Conservation (phyloP, 2,329 filamentous ascomycete species). For the Fonsecaea pedrosoi region DNA sequence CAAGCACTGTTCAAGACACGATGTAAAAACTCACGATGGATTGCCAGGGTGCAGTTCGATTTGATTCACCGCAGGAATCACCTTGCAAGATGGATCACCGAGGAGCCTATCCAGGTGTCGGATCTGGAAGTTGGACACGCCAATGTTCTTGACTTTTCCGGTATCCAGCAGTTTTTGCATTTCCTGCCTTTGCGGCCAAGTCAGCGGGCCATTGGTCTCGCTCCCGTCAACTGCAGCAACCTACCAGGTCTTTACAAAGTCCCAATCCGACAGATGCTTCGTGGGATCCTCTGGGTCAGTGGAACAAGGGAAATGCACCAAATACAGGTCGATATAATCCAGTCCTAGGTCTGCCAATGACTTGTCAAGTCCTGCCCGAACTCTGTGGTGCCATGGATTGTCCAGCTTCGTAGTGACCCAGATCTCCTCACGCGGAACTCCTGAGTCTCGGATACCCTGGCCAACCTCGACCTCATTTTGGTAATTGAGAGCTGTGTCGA, state of each 20-base stretch:
- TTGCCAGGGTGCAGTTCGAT: conserved; percentile 42
- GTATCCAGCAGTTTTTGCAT: conserved; percentile 63
- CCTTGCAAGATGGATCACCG: conserved; percentile 42
- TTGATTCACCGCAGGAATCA: conserved; percentile 44
- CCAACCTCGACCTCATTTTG: conserved; percentile 82
- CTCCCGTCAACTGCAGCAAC: background rate
- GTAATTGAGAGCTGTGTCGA: conserved; percentile 64
- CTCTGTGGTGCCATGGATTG: conserved; percentile 55
- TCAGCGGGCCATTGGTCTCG: background rate
- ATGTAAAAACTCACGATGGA: conserved; percentile 24
- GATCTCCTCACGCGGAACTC: conserved; percentile 76
- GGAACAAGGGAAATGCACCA: conserved; percentile 54
- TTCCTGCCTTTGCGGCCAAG: conserved; percentile 60
- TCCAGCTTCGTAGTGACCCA: conserved; percentile 88
- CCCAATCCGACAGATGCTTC: conserved; percentile 36
- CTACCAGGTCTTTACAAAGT: conserved; percentile 56
- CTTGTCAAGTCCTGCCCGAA: conserved; percentile 57
- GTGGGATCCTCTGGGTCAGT: conserved; percentile 29
- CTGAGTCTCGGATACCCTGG: conserved; percentile 74
- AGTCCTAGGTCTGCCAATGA: conserved; percentile 67
- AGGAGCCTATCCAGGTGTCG: conserved; percentile 52
- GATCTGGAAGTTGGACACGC: conserved; percentile 71
- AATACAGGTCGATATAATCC: conserved; percentile 72
- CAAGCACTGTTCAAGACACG: background rate
- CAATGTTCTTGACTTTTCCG: conserved; percentile 70